These are phyloP conservation scores for Caryocar brasiliense DNA, from an alignment of 441 rosid genomes.

Conservation along the genomic window DNA sequence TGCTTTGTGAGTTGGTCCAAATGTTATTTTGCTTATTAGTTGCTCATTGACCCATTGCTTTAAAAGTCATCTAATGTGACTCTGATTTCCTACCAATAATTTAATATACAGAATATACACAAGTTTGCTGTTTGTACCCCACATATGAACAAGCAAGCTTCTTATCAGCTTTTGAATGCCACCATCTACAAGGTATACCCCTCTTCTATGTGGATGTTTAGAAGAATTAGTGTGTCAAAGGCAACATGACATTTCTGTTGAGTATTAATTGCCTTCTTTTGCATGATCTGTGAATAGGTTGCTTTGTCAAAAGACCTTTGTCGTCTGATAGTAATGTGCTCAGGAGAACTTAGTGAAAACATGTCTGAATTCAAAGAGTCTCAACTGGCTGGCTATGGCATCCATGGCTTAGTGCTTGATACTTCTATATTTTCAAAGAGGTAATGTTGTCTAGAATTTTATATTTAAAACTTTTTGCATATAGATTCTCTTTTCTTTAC, in stretches of 20 bases:
- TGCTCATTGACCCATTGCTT: too few species aligned
- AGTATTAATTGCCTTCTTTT: too few species aligned
- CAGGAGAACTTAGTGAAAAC: conserved; percentile 57
- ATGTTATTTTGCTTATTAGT: too few species aligned
- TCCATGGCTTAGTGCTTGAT: conserved; percentile 56
- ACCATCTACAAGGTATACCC: conserved; percentile 57
- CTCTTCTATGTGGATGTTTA: conserved; percentile 7
- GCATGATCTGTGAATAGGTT: conserved; percentile 55
- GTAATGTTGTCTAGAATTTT: conserved; percentile 24
- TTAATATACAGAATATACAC: conserved; percentile 60
- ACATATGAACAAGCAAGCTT: conserved; percentile 25
- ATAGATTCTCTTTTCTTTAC: not conserved
- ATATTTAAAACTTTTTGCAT: not conserved
- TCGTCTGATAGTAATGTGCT: conserved; percentile 63
- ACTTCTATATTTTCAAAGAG: conserved; percentile 76
- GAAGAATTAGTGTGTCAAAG: not conserved
- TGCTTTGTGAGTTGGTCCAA: too few species aligned
- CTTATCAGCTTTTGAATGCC: conserved; percentile 41
- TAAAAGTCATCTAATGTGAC: too few species aligned
- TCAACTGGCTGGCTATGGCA: conserved; percentile 23
- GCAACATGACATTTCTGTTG: not conserved
- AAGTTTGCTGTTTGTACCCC: conserved; percentile 41
- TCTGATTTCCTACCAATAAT: too few species aligned
- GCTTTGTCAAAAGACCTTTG: conserved; percentile 84
- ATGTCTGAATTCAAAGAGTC: conserved; percentile 23